phyloP scores from a whole-genome alignment of 208 protist species.

The Leishmania tarentolae region DNA sequence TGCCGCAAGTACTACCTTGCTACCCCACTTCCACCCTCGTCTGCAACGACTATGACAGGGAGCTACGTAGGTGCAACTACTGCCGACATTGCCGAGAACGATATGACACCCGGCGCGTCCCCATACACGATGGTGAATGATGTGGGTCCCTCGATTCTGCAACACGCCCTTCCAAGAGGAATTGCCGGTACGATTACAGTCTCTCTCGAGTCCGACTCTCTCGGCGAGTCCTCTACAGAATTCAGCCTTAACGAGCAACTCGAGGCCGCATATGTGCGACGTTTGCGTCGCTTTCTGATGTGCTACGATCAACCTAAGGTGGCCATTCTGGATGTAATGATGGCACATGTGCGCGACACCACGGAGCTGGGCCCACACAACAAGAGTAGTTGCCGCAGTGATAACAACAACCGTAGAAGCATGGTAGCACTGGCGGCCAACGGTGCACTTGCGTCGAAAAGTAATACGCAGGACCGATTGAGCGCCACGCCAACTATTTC shows the following conservation, averaged over 20 bases:
- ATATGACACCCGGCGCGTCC: not conserved
- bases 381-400: not conserved
- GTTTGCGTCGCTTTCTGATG: slow-evolving; percentile 68
- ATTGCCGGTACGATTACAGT: slow-evolving; percentile 73
- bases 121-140: slow-evolving; percentile 5
- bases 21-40: slow-evolving; percentile 21
- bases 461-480: not conserved
- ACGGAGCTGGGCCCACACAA: slow-evolving; percentile 25
- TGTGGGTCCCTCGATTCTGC: slow-evolving; percentile 25
- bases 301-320: slow-evolving; percentile 51
- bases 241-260: slow-evolving; percentile 40
- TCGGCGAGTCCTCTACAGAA: slow-evolving; percentile 36
- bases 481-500: not conserved
- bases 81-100: not conserved
- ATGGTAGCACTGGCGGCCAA: not conserved
- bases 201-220: slow-evolving; percentile 62
- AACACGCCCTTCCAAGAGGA: slow-evolving; percentile 32
- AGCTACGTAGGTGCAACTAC: not conserved
- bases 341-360: slow-evolving; percentile 58
- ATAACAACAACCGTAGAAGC: not conserved
- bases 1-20: slow-evolving; percentile 44
- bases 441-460: not conserved
- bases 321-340: slow-evolving; percentile 65
- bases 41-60: not conserved
- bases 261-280: slow-evolving; percentile 45